Evolutionary conservation across 495 filamentous ascomycete genomes (phyloP).

Genomic region (Aspergillus bridgeri): DNA sequence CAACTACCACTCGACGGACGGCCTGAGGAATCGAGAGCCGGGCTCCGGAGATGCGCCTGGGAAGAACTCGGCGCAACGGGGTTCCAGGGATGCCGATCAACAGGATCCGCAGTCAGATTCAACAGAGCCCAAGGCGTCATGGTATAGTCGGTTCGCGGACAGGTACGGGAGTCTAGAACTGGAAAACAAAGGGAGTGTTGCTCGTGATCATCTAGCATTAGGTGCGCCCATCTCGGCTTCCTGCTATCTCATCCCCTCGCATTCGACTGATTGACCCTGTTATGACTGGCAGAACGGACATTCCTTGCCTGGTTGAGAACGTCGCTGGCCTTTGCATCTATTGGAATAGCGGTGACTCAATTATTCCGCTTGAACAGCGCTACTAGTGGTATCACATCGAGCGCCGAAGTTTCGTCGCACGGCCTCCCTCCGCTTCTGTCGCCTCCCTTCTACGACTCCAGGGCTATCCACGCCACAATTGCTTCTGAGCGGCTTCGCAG

Average conservation of each 20-base stretch:
- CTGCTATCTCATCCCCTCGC: conserved; percentile 2
- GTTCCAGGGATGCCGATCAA: conserved; percentile 4
- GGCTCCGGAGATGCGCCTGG: conserved; percentile 11
- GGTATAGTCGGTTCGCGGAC: conserved; percentile 53
- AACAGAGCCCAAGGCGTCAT: conserved; percentile 31
- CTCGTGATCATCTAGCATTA: conserved; percentile 88
- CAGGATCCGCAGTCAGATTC: conserved; percentile 9
- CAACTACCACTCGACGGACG: conserved; percentile 37
- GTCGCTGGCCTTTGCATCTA: conserved; percentile 91
- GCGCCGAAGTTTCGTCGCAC: conserved; percentile 8
- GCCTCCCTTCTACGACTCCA: conserved; percentile 19
- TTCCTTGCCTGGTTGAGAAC: conserved; percentile 97
- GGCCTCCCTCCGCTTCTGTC: conserved; percentile 21
- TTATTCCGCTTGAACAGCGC: conserved; percentile 88
- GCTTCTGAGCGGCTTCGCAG: conserved; percentile 55
- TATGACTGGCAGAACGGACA: conserved; percentile 69
- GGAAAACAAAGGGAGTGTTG: conserved; percentile 95
- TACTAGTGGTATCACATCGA: conserved; percentile 7
- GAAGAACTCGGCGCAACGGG: conserved; percentile 11
- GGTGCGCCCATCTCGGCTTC: conserved; percentile 51
- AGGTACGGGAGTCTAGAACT: conserved; percentile 83
- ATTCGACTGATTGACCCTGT: conserved; percentile 12
- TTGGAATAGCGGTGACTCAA: conserved; percentile 94
- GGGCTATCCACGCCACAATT: conserved; percentile 10
- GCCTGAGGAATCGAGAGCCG: conserved; percentile 16